phyloP scores from a whole-genome alignment of 441 rosid species.

The Raphanus hybrid region DNA sequence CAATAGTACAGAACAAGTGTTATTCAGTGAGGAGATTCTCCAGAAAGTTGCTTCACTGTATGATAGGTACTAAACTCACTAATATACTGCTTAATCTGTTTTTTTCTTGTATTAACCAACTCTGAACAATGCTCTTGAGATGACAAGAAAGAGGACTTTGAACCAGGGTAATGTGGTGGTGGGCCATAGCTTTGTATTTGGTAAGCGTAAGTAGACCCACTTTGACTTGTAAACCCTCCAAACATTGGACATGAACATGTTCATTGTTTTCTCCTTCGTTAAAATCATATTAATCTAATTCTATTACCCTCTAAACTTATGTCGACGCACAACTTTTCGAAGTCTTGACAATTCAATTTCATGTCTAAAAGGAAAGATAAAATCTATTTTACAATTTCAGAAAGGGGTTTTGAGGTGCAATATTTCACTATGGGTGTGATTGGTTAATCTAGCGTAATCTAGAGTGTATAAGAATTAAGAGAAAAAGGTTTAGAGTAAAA shows the following conservation, averaged over 20 bases:
- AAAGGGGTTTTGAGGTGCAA: conserved; percentile 15
- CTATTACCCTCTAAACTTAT: conserved; percentile 14
- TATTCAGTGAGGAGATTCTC: not conserved
- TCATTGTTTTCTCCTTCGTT: conserved; percentile 28
- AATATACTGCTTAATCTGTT: not conserved
- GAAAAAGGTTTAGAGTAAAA: too few species aligned
- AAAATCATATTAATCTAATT: conserved; percentile 14
- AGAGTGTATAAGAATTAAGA: too few species aligned
- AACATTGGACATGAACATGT: conserved; percentile 36
- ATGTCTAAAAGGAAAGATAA: not conserved
- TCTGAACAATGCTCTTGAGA: not conserved
- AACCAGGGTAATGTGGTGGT: conserved; percentile 1
- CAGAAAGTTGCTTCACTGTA: not conserved
- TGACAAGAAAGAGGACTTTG: not conserved
- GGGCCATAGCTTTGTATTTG: conserved; percentile 13
- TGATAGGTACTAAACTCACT: not conserved
- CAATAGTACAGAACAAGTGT: not conserved
- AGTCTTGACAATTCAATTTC: conserved; percentile 14
- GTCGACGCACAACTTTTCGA: conserved; percentile 9
- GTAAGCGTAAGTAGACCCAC: conserved; percentile 35
- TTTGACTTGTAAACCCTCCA: conserved; percentile 36
- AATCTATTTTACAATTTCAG: not conserved
- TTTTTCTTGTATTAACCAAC: not conserved
- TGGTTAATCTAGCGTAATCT: too few species aligned
- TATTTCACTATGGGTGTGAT: not conserved